These are phyloP conservation scores for Pseudevernia furfuracea DNA, from an alignment of 495 filamentous ascomycete genomes.

Conservation along the genomic window DNA sequence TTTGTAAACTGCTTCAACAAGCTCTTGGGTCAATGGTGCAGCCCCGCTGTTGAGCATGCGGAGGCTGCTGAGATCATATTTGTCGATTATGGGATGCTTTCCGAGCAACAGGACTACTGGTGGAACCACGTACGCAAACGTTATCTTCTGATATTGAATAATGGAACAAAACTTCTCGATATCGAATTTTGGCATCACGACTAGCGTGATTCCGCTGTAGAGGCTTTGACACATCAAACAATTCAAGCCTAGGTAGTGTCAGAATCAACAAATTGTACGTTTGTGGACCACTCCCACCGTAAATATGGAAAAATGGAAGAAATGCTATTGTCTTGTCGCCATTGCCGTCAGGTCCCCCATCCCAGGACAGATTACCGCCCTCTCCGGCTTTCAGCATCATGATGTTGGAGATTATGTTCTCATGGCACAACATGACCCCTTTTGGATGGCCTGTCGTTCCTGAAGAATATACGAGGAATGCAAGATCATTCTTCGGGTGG, in stretches of 20 bases:
- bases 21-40: conserved; percentile 75
- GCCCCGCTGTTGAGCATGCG: conserved; percentile 86
- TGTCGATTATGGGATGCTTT: conserved; percentile 67
- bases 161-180: conserved; percentile 67
- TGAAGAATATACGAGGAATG: conserved; percentile 74
- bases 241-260: conserved; percentile 32
- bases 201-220: conserved; percentile 56
- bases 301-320: conserved; percentile 91
- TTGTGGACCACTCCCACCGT: conserved; percentile 41
- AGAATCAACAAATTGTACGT: conserved; percentile 12
- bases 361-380: conserved; percentile 48
- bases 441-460: conserved; percentile 93
- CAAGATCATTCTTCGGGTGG: conserved; percentile 43
- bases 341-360: conserved; percentile 52
- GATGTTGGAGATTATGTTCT: conserved; percentile 71
- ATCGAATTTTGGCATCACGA: conserved; percentile 82
- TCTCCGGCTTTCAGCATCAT: conserved; percentile 53
- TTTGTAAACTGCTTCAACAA: conserved; percentile 69
- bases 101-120: conserved; percentile 74
- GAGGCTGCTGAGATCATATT: conserved; percentile 73
- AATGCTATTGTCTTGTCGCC: conserved; percentile 72
- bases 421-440: conserved; percentile 82
- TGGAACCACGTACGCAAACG: conserved; percentile 76
- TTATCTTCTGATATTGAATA: conserved; percentile 67
- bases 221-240: conserved; percentile 56